Evolutionary conservation across 1,284 basidiomycete species (phyloP).

Genomic region (Cutaneotrichosporon cavernicola): DNA sequence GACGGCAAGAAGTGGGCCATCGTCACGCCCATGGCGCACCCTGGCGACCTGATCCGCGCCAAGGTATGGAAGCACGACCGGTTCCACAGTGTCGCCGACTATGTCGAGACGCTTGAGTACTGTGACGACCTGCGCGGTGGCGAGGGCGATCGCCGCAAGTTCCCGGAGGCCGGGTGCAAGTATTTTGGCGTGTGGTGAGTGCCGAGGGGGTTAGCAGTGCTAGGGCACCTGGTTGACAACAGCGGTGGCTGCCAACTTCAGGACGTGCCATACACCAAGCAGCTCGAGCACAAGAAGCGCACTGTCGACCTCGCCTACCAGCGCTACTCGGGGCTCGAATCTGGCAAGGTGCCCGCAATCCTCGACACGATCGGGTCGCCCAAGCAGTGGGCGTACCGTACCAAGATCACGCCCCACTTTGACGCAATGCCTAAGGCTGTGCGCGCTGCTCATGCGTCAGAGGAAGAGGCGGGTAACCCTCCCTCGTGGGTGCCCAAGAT

Average conservation of each 20-base stretch:
- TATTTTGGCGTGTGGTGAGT: slow-evolving; percentile 76
- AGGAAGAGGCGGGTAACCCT: slow-evolving; percentile 6
- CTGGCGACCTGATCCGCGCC: slow-evolving; percentile 72
- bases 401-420: slow-evolving; percentile 97
- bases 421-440: slow-evolving; percentile 66
- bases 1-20: slow-evolving; percentile 66
- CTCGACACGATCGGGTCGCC: slow-evolving; percentile 80
- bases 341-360: slow-evolving; percentile 63
- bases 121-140: slow-evolving; percentile 67
- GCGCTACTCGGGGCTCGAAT: slow-evolving; percentile 66
- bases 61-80: slow-evolving; percentile 64
- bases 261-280: slow-evolving; percentile 84
- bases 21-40: slow-evolving; percentile 76
- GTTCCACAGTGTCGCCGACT: slow-evolving; percentile 72
- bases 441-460: slow-evolving; percentile 20
- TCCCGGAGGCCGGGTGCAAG: slow-evolving; percentile 61
- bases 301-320: slow-evolving; percentile 85
- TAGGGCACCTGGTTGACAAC: background rate
- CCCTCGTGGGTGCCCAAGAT: slow-evolving; percentile 54
- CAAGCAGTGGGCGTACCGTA: slow-evolving; percentile 85
- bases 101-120: slow-evolving; percentile 67
- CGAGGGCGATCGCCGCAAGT: slow-evolving; percentile 47
- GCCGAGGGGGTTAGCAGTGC: background rate
- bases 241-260: slow-evolving; percentile 57
- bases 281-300: slow-evolving; percentile 79